A percentile compares a stretch with the other conserved stretches of the same genome.
Evolutionary conservation across 345 rosid genomes (phyloP).

Genomic region (Arabidopsis arenosa): DNA sequence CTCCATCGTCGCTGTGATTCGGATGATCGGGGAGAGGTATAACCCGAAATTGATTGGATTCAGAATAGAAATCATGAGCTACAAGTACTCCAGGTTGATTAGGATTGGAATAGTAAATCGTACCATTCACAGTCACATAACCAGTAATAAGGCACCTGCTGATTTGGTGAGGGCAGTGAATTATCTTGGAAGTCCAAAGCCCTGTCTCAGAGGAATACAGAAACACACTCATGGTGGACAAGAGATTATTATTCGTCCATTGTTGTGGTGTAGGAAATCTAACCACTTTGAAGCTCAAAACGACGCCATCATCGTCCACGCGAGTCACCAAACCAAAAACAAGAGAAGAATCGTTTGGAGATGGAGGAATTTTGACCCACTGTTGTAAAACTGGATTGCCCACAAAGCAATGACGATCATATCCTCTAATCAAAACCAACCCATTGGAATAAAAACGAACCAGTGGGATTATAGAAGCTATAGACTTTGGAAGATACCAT

Average conservation of each 20-base stretch:
- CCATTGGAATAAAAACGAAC: neutral
- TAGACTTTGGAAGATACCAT: neutral
- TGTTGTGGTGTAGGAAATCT: too few species aligned
- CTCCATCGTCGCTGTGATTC: too few species aligned
- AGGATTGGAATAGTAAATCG: too few species aligned
- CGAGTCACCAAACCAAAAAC: neutral
- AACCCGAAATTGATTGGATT: neutral
- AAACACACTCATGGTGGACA: too few species aligned
- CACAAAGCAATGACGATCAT: neutral
- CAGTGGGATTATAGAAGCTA: neutral
- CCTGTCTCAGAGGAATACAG: constrained; percentile 21
- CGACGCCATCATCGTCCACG: neutral
- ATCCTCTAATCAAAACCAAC: neutral
- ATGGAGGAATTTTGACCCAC: constrained; percentile 13
- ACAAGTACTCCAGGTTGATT: neutral
- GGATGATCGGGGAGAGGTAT: neutral
- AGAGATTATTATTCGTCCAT: too few species aligned
- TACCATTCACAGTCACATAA: too few species aligned
- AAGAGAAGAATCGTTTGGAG: too few species aligned
- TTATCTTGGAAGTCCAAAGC: too few species aligned
- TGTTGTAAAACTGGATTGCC: constrained; percentile 21
- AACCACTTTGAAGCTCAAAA: neutral
- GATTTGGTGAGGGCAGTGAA: neutral
- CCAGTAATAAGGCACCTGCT: too few species aligned
- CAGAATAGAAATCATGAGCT: constrained; percentile 23